phyloP scores from a whole-genome alignment of 2,329 filamentous ascomycete genomes.

The Diaporthe aspalathi region DNA sequence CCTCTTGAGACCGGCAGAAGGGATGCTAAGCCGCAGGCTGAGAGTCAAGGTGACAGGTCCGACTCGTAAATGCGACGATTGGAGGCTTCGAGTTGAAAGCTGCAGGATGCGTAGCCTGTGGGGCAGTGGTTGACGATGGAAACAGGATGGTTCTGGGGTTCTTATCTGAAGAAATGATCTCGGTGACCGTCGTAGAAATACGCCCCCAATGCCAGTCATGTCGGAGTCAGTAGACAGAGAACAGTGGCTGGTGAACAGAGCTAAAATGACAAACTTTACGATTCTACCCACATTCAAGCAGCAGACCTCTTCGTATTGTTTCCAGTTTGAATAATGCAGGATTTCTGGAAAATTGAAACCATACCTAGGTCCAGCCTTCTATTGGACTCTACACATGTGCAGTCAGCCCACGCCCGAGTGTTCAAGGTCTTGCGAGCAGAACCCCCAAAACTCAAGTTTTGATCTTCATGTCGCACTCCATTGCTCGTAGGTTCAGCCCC shows the following conservation, averaged over 20 bases:
- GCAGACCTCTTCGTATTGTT: not conserved
- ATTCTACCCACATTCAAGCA: not conserved
- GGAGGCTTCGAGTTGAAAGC: not conserved
- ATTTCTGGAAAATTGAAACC: not conserved
- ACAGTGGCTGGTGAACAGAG: not conserved
- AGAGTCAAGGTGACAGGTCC: not conserved
- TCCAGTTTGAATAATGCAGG: not conserved
- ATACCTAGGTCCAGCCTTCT: not conserved
- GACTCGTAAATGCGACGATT: not conserved
- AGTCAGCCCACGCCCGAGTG: too few species aligned
- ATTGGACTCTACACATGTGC: not conserved
- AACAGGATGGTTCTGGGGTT: not conserved
- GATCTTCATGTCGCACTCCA: too few species aligned
- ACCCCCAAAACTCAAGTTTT: too few species aligned
- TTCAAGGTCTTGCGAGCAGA: too few species aligned
- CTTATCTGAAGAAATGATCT: not conserved
- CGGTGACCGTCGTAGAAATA: not conserved
- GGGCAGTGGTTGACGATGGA: not conserved
- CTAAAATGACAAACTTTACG: not conserved
- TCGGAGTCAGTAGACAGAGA: not conserved
- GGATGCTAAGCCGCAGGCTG: not conserved
- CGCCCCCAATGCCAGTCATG: not conserved
- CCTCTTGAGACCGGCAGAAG: not conserved
- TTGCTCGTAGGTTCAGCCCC: too few species aligned
- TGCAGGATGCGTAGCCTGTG: not conserved